phyloP scores from a whole-genome alignment of 2,329 filamentous ascomycete species.

The Aspergillus sp. region DNA sequence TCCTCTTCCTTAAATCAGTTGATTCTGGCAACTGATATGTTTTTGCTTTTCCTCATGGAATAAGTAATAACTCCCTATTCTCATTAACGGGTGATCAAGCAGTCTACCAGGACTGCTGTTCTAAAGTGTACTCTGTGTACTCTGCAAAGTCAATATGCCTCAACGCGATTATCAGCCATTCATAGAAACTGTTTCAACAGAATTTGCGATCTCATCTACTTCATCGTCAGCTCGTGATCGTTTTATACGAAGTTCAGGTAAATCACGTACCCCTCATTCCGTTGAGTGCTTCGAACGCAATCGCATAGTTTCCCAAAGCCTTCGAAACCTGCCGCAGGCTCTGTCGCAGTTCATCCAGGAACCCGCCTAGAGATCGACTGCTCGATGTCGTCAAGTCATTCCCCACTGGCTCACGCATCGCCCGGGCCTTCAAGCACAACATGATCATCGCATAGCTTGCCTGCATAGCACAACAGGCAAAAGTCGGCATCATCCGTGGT shows the following conservation, averaged over 20 bases:
- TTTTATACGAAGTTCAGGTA: background rate
- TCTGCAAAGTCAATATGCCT: too few relatives aligned
- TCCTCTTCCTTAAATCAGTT: too few relatives aligned
- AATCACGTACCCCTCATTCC: slow-evolving; percentile 23
- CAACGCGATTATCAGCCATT: background rate
- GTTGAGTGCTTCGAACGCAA: slow-evolving; percentile 27
- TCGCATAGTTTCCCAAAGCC: slow-evolving; percentile 22
- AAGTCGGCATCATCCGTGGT: slow-evolving; percentile 31
- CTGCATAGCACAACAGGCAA: slow-evolving; percentile 28
- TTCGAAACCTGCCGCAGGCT: slow-evolving; percentile 21
- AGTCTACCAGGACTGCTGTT: too few relatives aligned
- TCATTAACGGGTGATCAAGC: too few relatives aligned
- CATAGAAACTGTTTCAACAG: slow-evolving; percentile 1
- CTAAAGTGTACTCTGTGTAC: too few relatives aligned
- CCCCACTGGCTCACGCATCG: slow-evolving; percentile 1
- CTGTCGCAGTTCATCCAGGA: slow-evolving; percentile 24
- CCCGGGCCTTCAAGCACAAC: slow-evolving; percentile 25
- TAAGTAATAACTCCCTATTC: too few relatives aligned
- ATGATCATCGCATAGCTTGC: slow-evolving; percentile 33
- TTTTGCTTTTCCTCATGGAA: too few relatives aligned
- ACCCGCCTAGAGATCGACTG: slow-evolving; percentile 9
- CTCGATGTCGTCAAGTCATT: slow-evolving; percentile 1
- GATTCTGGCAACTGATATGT: too few relatives aligned
- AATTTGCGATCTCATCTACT: slow-evolving; percentile 9
- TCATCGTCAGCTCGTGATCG: background rate